These are phyloP conservation scores for Paraphoma chrysanthemicola DNA, from an alignment of 2,329 filamentous ascomycete genomes.

Conservation along the genomic window DNA sequence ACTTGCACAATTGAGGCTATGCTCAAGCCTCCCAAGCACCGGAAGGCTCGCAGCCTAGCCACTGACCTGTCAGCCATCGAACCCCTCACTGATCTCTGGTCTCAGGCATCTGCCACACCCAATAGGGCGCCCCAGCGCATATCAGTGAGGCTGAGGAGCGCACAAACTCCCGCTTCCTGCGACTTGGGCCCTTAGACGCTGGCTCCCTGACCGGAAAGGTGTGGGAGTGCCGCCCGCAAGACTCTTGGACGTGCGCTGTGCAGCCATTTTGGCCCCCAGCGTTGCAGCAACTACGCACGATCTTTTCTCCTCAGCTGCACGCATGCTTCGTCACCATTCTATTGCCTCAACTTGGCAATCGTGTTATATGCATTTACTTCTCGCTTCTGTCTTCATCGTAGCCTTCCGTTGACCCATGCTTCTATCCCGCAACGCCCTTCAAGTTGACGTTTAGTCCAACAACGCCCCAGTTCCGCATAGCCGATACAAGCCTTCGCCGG, in stretches of 20 bases:
- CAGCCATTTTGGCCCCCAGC: slow-evolving; percentile 20
- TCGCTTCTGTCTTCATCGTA: slow-evolving; percentile 11
- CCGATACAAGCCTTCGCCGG: slow-evolving; percentile 3
- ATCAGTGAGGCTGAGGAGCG: slow-evolving; percentile 29
- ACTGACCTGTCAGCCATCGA: slow-evolving; percentile 24
- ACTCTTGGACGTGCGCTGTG: slow-evolving; percentile 9
- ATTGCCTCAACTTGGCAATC: slow-evolving; percentile 17
- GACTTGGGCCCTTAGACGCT: slow-evolving; percentile 7
- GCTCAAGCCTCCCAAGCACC: slow-evolving; percentile 23
- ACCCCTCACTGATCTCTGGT: slow-evolving; percentile 23
- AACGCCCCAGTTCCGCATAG: neutral
- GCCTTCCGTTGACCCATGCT: slow-evolving; percentile 27
- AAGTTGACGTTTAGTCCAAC: slow-evolving; percentile 1
- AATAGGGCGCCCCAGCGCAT: slow-evolving; percentile 15
- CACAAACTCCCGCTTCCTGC: slow-evolving; percentile 14
- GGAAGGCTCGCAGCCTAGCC: slow-evolving; percentile 24
- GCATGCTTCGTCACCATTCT: slow-evolving; percentile 24
- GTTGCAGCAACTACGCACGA: slow-evolving; percentile 1
- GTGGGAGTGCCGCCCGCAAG: slow-evolving; percentile 12
- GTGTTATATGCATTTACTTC: slow-evolving; percentile 24
- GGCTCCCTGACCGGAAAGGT: slow-evolving; percentile 27
- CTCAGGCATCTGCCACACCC: slow-evolving; percentile 26
- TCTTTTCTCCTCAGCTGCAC: slow-evolving; percentile 12
- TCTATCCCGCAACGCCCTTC: slow-evolving; percentile 16
- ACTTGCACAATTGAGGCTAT: slow-evolving; percentile 32